Evolutionary conservation across 1,284 basidiomycete species (phyloP).

Genomic region (Cryptococcus wingfieldii): DNA sequence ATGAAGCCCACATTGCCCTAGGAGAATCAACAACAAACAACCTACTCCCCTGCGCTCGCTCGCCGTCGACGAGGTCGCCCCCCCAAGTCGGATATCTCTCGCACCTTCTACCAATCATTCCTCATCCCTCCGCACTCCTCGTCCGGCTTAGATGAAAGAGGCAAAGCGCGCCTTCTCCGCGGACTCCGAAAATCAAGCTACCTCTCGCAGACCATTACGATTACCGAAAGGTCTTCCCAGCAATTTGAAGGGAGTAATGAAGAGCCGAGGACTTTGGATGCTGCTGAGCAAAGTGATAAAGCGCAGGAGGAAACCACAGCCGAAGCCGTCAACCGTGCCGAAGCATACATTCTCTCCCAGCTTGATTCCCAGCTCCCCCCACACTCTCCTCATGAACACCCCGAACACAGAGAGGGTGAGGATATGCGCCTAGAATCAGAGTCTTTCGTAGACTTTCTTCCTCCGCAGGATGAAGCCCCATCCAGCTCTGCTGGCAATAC

Average conservation of each 20-base stretch:
- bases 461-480: slow-evolving; percentile 15
- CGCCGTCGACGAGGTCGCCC: slow-evolving; percentile 31
- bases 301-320: slow-evolving; percentile 5
- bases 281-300: background rate
- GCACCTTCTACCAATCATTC: slow-evolving; percentile 13
- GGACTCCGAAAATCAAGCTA: slow-evolving; percentile 1
- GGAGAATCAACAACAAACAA: slow-evolving; percentile 16
- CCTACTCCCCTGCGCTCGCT: slow-evolving; percentile 37
- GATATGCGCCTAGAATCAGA: slow-evolving; percentile 17
- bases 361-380: slow-evolving; percentile 4
- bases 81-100: slow-evolving; percentile 21
- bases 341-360: slow-evolving; percentile 31
- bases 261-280: background rate
- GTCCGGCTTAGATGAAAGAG: background rate
- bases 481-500: background rate
- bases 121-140: slow-evolving; percentile 3
- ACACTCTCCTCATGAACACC: background rate
- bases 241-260: background rate
- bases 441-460: slow-evolving; percentile 32
- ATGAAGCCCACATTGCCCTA: background rate
- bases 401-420: background rate
- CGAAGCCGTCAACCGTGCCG: slow-evolving; percentile 23
- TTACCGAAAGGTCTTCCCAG: background rate
- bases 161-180: background rate
- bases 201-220: background rate